These are phyloP conservation scores for Mycena haematopus DNA, from an alignment of 768 basidiomycete species.

Conservation along the genomic window DNA sequence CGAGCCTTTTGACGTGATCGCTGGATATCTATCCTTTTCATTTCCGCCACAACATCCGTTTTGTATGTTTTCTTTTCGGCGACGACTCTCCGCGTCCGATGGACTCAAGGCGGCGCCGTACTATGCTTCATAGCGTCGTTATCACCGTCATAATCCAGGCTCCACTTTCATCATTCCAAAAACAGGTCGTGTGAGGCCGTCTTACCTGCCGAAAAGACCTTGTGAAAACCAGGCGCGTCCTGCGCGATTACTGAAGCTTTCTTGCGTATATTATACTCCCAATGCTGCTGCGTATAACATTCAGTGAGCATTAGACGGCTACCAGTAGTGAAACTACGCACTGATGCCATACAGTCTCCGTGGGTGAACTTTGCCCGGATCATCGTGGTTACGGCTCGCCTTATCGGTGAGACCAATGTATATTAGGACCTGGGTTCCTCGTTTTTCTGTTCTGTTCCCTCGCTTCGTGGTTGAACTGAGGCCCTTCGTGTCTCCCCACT, in stretches of 20 bases:
- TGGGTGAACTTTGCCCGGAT: not conserved
- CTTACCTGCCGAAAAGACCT: not conserved
- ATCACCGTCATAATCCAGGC: not conserved
- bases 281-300: not conserved
- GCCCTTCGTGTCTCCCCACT: not conserved
- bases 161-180: constrained; percentile 4
- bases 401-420: not conserved
- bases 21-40: too few species aligned
- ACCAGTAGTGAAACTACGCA: not conserved
- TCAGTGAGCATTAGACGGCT: not conserved
- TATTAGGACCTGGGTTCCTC: too few species aligned
- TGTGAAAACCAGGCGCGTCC: not conserved
- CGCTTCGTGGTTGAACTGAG: not conserved
- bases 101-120: too few species aligned
- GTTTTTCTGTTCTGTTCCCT: not conserved
- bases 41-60: too few species aligned
- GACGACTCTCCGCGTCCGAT: too few species aligned
- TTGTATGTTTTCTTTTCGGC: too few species aligned
- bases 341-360: constrained; percentile 2
- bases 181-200: constrained; percentile 13
- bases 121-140: not conserved
- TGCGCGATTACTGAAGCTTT: not conserved
- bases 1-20: too few species aligned
- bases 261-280: not conserved
- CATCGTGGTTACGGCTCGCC: not conserved